A percentile compares a stretch with the other conserved stretches of the same genome.
Evolutionary conservation across 2,329 filamentous ascomycete genomes (phyloP).

Genomic region (Fusarium foetens): DNA sequence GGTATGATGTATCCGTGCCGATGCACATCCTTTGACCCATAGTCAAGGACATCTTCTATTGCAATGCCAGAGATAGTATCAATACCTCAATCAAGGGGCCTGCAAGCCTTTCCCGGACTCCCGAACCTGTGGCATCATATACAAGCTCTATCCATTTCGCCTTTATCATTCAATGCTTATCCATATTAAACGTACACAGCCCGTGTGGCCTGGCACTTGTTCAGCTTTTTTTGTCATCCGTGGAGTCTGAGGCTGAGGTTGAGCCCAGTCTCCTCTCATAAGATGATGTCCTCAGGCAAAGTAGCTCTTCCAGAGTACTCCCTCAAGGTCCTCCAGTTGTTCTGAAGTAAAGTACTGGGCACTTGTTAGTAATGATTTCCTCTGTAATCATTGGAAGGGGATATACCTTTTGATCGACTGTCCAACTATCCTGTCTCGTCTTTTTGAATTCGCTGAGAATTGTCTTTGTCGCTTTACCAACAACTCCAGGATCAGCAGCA

Average conservation of each 20-base stretch:
- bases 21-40: not conserved
- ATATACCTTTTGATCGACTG: constrained; percentile 94
- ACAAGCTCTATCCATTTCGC: constrained; percentile 37
- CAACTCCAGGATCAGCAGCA: constrained; percentile 87
- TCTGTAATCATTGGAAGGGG: not conserved
- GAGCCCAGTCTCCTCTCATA: constrained; percentile 6
- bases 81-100: not conserved
- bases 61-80: not conserved
- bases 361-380: constrained; percentile 43
- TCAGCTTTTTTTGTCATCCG: not conserved
- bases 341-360: constrained; percentile 83
- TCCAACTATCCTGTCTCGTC: constrained; percentile 98
- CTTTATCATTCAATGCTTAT: constrained; percentile 11
- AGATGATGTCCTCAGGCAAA: constrained; percentile 73
- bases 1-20: not conserved
- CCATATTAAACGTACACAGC: constrained; percentile 26
- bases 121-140: constrained; percentile 24
- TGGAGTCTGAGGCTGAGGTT: constrained; percentile 10
- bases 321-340: constrained; percentile 93
- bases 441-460: constrained; percentile 99
- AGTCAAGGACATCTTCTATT: not conserved
- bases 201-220: not conserved
- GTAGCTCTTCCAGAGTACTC: constrained; percentile 99
- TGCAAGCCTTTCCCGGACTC: constrained; percentile 14
- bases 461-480: constrained; percentile 94